These are phyloP conservation scores for Grosmannia penicillata DNA, from an alignment of 2,329 filamentous ascomycete genomes.

Conservation along the genomic window DNA sequence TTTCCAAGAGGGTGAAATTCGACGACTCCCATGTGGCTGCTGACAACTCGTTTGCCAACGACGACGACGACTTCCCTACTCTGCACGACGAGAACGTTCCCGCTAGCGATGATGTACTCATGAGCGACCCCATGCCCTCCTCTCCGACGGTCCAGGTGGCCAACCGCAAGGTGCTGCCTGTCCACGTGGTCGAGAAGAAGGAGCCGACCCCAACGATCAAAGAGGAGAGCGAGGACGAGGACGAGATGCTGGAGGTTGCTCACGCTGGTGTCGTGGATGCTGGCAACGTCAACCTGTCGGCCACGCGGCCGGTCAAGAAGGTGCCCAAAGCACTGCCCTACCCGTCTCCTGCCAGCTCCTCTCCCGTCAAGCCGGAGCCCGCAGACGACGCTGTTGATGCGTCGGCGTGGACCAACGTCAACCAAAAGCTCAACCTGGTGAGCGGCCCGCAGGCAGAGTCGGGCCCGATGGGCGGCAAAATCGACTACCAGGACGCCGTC, in stretches of 20 bases:
- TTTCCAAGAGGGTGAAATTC: conserved; percentile 41
- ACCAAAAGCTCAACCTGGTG: conserved; percentile 71
- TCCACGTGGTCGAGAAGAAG: not conserved
- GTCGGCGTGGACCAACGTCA: conserved; percentile 77
- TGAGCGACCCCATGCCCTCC: conserved; percentile 73
- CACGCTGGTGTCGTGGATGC: conserved; percentile 56
- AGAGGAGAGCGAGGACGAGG: conserved; percentile 42
- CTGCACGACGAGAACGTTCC: conserved; percentile 27
- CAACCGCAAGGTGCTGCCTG: conserved; percentile 44
- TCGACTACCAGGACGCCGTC: conserved; percentile 71
- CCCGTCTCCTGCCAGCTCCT: conserved; percentile 62
- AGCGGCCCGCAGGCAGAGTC: conserved; percentile 48
- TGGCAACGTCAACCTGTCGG: conserved; percentile 70
- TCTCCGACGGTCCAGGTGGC: conserved; percentile 73
- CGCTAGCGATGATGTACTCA: conserved; percentile 39
- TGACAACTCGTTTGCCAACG: conserved; percentile 32
- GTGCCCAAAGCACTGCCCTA: conserved; percentile 48
- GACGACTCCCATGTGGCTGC: conserved; percentile 32
- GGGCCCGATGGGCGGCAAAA: conserved; percentile 62
- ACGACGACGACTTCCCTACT: conserved; percentile 23
- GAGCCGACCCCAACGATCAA: conserved; percentile 2
- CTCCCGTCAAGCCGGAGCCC: conserved; percentile 35
- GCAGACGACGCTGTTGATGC: conserved; percentile 51
- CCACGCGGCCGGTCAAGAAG: conserved; percentile 64
- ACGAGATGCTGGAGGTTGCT: conserved; percentile 75